Evolutionary conservation across 2,329 filamentous ascomycete genomes (phyloP).

Genomic region (Botrytis porri): DNA sequence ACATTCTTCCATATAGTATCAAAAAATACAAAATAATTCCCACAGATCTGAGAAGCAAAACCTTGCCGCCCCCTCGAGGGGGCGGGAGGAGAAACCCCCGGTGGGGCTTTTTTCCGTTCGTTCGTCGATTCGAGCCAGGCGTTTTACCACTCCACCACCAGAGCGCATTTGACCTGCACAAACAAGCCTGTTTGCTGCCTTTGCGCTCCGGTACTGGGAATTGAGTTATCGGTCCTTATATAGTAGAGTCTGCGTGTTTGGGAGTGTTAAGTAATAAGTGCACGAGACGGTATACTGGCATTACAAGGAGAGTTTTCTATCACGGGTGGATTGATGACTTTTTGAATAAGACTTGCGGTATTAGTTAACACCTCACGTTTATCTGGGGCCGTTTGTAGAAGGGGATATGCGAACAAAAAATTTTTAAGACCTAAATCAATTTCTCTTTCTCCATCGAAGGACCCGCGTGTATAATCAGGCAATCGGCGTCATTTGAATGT

Average conservation of each 20-base stretch:
- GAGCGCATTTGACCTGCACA: constrained; percentile 1
- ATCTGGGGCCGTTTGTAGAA: not conserved
- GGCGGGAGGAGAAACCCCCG: not conserved
- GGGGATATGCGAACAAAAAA: no score
- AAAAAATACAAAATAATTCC: not conserved
- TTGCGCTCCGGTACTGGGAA: not conserved
- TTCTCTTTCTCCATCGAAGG: not conserved
- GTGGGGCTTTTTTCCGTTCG: not conserved
- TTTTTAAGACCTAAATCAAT: not conserved
- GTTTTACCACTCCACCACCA: not conserved
- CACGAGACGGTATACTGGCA: no score
- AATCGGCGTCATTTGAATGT: not conserved
- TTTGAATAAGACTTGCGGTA: not conserved
- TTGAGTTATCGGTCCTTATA: not conserved
- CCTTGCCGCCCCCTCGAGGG: not conserved
- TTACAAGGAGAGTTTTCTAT: not conserved
- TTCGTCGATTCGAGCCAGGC: not conserved
- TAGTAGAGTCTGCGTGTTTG: not conserved
- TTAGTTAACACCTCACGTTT: not conserved
- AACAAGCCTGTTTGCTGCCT: not conserved
- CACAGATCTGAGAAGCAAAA: not conserved
- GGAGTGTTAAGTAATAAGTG: no score
- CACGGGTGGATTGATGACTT: not conserved
- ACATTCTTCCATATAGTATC: not conserved
- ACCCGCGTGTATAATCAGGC: accelerated